Evolutionary conservation across 495 filamentous ascomycete genomes (phyloP).

Genomic region (Annulohypoxylon bovei): DNA sequence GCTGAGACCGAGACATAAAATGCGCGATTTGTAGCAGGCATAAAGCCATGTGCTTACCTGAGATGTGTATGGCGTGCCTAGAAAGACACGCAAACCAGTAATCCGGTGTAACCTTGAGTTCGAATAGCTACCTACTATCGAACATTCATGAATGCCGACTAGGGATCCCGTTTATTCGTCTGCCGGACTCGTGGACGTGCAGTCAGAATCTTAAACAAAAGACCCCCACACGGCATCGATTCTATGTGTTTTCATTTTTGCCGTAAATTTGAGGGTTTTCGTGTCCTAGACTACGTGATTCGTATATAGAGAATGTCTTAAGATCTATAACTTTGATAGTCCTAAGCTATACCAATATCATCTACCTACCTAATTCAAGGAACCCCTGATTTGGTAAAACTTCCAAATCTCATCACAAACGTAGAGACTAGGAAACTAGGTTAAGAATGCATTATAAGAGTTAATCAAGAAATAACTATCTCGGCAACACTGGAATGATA

Average conservation of each 20-base stretch:
- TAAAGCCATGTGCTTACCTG: not conserved
- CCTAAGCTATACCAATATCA: not conserved
- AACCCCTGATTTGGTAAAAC: not conserved
- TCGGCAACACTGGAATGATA: not conserved
- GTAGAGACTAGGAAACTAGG: not conserved
- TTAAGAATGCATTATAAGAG: not conserved
- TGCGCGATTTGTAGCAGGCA: not conserved
- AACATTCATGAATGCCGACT: not conserved
- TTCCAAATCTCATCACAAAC: not conserved
- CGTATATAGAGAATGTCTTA: not conserved
- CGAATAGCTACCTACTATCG: not conserved
- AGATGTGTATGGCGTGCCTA: not conserved
- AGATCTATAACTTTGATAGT: not conserved
- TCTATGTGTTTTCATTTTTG: not conserved
- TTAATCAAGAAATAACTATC: not conserved
- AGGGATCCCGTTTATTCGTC: not conserved
- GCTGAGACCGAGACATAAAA: not conserved
- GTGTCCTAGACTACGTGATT: not conserved
- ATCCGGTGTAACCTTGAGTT: not conserved
- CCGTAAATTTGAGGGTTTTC: not conserved
- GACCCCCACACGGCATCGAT: not conserved
- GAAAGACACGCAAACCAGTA: not conserved
- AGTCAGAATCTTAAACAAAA: slow-evolving; percentile 14
- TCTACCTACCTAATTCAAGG: not conserved
- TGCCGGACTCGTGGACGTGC: not conserved